These are phyloP conservation scores for Oryza glumipatula DNA, from an alignment of 176 grass and related monocot genomes.

Conservation along the genomic window DNA sequence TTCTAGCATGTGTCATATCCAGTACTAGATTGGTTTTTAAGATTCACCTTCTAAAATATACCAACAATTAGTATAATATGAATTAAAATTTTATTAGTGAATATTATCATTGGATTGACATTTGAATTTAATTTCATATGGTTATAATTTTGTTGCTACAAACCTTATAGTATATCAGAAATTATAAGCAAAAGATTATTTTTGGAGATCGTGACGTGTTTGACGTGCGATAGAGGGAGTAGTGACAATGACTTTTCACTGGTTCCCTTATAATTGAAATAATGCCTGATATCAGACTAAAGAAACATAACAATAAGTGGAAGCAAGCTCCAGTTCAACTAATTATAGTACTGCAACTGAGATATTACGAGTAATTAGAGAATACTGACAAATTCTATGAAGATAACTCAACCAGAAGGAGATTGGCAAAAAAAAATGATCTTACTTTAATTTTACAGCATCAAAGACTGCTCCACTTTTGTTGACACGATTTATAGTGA, in stretches of 20 bases:
- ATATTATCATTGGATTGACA: no score
- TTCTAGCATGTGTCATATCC: no score
- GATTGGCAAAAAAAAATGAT: conserved; percentile 4
- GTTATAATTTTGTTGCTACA: no score
- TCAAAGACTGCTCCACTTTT: conserved; percentile 99
- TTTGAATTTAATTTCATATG: no score
- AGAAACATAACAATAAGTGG: not conserved
- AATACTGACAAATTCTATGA: conserved; percentile 8
- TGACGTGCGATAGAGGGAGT: no score
- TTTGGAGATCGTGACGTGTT: no score
- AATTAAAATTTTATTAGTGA: no score
- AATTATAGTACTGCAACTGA: not conserved
- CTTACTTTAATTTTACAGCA: conserved; percentile 84
- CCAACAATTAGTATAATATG: no score
- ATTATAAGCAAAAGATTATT: no score
- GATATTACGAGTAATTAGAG: conserved; percentile 6
- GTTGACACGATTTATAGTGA: conserved; percentile 92
- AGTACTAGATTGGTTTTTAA: no score
- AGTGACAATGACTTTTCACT: not conserved
- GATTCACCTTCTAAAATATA: no score
- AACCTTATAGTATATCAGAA: no score
- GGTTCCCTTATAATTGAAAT: conserved; percentile 17
- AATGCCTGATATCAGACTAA: not conserved
- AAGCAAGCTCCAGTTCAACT: not conserved
- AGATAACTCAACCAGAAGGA: conserved; percentile 14